These are phyloP conservation scores for Gnomoniopsis sp. DNA, from an alignment of 2,329 filamentous ascomycete genomes.

Conservation along the genomic window DNA sequence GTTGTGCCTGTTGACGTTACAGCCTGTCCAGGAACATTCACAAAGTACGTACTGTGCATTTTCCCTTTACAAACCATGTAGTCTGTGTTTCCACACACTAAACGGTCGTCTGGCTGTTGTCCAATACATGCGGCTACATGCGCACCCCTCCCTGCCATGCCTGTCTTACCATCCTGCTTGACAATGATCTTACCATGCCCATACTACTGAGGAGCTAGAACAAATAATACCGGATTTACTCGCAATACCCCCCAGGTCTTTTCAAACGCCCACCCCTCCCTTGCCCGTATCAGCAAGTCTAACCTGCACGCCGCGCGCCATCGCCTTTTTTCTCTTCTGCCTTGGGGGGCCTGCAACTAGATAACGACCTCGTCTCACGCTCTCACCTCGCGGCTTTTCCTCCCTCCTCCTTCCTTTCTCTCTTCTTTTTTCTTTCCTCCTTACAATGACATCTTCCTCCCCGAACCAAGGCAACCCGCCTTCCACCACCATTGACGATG, in stretches of 20 bases:
- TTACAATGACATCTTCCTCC: constrained; percentile 33
- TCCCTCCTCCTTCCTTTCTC: constrained; percentile 26
- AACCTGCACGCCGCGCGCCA: neutral
- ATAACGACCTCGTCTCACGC: neutral
- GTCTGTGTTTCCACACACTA: neutral
- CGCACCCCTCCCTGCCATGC: neutral
- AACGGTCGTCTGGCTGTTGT: neutral
- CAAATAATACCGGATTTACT: neutral
- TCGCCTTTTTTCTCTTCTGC: neutral
- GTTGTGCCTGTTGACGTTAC: neutral
- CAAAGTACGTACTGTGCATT: neutral
- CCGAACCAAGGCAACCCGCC: constrained; percentile 25
- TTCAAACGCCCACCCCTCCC: neutral
- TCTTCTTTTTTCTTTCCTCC: constrained; percentile 27
- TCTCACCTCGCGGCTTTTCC: constrained; percentile 19
- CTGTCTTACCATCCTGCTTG: neutral
- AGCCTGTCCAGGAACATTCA: neutral
- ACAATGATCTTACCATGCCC: neutral
- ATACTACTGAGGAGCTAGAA: neutral
- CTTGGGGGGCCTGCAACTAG: neutral
- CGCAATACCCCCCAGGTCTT: neutral
- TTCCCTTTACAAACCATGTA: neutral
- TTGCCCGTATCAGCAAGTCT: neutral
- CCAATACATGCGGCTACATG: neutral
- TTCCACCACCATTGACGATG: constrained; percentile 46